Conservation (phyloP, 2,329 filamentous ascomycete species). For the Aspergillus texensis region DNA sequence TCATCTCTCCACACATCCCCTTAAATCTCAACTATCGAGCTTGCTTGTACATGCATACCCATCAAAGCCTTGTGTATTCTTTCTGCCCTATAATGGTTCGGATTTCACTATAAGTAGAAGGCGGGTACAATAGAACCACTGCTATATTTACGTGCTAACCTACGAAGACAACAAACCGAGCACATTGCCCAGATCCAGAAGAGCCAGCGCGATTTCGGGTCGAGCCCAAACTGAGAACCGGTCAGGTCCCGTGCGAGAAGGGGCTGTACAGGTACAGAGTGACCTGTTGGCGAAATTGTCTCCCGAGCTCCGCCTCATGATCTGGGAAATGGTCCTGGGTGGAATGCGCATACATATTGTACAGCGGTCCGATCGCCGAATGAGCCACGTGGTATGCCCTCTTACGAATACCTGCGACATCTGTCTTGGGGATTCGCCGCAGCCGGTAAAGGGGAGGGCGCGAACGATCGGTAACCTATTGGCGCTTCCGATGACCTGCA, state of each 20-base stretch:
- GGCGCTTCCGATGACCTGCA: constrained; percentile 35
- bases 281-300: constrained; percentile 36
- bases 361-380: constrained; percentile 33
- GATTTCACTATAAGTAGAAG: not conserved
- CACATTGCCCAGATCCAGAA: constrained; percentile 20
- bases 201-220: constrained; percentile 13
- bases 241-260: constrained; percentile 17
- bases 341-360: constrained; percentile 39
- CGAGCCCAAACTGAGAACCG: constrained; percentile 17
- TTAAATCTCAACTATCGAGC: not conserved
- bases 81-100: not conserved
- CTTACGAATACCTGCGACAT: constrained; percentile 34
- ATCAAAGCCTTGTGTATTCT: not conserved
- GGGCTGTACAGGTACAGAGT: constrained; percentile 28
- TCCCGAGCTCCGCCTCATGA: constrained; percentile 39
- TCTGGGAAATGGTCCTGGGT: constrained; percentile 40
- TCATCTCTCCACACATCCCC: not conserved
- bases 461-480: constrained; percentile 22
- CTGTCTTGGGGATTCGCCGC: constrained; percentile 34
- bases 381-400: constrained; percentile 38
- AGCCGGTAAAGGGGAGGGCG: constrained; percentile 28
- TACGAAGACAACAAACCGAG: constrained; percentile 35
- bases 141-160: constrained; percentile 3
- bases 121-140: not conserved
- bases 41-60: not conserved